These are phyloP conservation scores for Fusarium circinatum DNA, from an alignment of 2,329 filamentous ascomycete genomes.

Conservation along the genomic window DNA sequence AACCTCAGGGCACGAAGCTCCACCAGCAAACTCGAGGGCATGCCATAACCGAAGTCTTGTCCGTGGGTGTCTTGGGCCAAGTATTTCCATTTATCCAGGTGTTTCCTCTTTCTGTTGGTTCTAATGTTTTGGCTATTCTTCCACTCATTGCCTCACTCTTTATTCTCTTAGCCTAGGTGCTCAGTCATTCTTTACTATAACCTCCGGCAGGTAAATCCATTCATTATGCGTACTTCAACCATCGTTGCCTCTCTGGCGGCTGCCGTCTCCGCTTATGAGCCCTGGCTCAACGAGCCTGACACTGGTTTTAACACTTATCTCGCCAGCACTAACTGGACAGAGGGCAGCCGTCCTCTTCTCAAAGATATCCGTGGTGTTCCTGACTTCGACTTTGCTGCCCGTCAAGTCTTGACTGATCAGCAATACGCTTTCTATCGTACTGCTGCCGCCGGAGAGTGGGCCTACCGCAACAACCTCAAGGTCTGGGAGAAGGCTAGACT, in stretches of 20 bases:
- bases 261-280: conserved; percentile 44
- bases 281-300: conserved; percentile 50
- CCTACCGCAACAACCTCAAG: conserved; percentile 63
- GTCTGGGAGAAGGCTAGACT: conserved; percentile 58
- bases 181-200: conserved; percentile 16
- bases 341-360: conserved; percentile 51
- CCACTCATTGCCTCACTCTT: not conserved
- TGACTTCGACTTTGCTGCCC: conserved; percentile 62
- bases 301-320: conserved; percentile 48
- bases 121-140: not conserved
- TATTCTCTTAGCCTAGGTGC: not conserved
- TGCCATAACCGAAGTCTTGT: not conserved
- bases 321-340: conserved; percentile 45
- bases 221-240: conserved; percentile 29
- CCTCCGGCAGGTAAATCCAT: conserved; percentile 22
- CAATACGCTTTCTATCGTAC: conserved; percentile 62
- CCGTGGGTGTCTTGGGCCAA: too few species aligned
- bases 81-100: not conserved
- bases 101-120: not conserved
- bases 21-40: conserved; percentile 13
- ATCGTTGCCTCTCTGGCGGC: conserved; percentile 36
- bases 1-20: conserved; percentile 25
- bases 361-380: conserved; percentile 56
- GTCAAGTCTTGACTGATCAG: conserved; percentile 53
- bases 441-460: conserved; percentile 60